Percentiles rank a stretch among this genome's conserved stretches.
Evolutionary conservation across 495 filamentous ascomycete species (phyloP).

Genomic region (Astrothelium subdiscretum): DNA sequence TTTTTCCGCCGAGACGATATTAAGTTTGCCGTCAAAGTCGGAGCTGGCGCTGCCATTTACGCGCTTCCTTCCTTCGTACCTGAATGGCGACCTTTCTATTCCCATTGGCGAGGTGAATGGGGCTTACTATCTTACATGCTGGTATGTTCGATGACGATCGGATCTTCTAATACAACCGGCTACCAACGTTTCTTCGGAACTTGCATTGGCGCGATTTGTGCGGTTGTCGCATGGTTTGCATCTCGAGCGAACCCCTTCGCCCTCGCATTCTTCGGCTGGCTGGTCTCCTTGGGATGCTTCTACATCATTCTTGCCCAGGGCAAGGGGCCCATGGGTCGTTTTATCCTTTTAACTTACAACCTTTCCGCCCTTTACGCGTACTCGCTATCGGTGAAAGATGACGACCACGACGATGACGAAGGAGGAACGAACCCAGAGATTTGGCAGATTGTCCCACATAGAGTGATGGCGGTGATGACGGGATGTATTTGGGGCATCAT

Average conservation of each 20-base stretch:
- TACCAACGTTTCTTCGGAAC: constrained; percentile 81
- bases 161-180: constrained; percentile 85
- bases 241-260: constrained; percentile 58
- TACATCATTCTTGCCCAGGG: constrained; percentile 77
- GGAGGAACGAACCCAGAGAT: constrained; percentile 79
- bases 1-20: constrained; percentile 55
- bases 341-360: constrained; percentile 79
- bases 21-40: constrained; percentile 84
- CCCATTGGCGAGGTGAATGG: constrained; percentile 93
- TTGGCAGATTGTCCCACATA: constrained; percentile 77
- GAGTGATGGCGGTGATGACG: constrained; percentile 73
- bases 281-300: constrained; percentile 70
- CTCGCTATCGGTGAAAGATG: constrained; percentile 65
- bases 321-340: constrained; percentile 83
- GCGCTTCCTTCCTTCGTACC: constrained; percentile 77
- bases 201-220: constrained; percentile 63
- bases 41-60: constrained; percentile 74
- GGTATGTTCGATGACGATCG: constrained; percentile 94
- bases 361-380: constrained; percentile 93
- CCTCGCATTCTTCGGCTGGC: constrained; percentile 66
- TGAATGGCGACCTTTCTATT: constrained; percentile 64
- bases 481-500: constrained; percentile 90
- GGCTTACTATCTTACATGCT: constrained; percentile 95
- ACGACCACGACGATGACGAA: constrained; percentile 65
- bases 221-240: constrained; percentile 64